Conservation (phyloP, 768 basidiomycete genomes). For the Phlebiopsis flavidoalba region DNA sequence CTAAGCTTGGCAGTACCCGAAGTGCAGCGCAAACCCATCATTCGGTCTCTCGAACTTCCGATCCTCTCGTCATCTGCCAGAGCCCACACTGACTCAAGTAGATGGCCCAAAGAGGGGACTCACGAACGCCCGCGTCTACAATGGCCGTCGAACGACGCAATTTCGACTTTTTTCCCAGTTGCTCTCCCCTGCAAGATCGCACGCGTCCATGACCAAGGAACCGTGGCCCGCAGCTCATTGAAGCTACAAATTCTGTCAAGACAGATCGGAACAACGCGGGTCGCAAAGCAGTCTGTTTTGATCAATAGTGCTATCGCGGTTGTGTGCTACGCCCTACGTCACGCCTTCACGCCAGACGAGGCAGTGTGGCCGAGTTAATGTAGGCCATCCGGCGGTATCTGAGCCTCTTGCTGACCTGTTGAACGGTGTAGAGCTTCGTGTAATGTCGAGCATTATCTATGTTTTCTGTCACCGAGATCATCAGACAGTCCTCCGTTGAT, state of each 20-base stretch:
- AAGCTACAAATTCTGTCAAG: constrained; percentile 66
- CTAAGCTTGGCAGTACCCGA: neutral
- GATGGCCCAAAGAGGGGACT: constrained; percentile 41
- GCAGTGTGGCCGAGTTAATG: constrained; percentile 62
- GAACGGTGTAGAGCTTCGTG: constrained; percentile 48
- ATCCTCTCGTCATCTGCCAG: constrained; percentile 70
- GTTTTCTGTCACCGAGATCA: neutral
- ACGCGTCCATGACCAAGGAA: constrained; percentile 47
- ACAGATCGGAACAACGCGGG: constrained; percentile 87
- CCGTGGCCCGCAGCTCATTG: constrained; percentile 55
- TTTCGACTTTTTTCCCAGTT: constrained; percentile 82
- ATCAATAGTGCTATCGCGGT: constrained; percentile 78
- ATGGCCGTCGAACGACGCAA: constrained; percentile 84
- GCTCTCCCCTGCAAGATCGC: constrained; percentile 70
- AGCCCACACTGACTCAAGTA: constrained; percentile 28
- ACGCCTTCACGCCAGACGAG: constrained; percentile 49
- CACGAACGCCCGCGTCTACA: constrained; percentile 73
- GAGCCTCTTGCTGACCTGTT: constrained; percentile 62
- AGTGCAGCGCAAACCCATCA: constrained; percentile 75
- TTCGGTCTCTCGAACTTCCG: constrained; percentile 85
- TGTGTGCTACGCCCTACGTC: constrained; percentile 58
- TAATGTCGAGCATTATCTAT: too few species aligned
- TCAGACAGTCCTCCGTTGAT: constrained; percentile 77
- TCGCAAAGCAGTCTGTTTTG: constrained; percentile 74
- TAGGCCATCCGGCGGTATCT: constrained; percentile 59